Evolutionary conservation across 495 filamentous ascomycete species (phyloP), one percentile per base, ranked within the genome.

Genomic region (Margaritispora aquatica): DNA sequence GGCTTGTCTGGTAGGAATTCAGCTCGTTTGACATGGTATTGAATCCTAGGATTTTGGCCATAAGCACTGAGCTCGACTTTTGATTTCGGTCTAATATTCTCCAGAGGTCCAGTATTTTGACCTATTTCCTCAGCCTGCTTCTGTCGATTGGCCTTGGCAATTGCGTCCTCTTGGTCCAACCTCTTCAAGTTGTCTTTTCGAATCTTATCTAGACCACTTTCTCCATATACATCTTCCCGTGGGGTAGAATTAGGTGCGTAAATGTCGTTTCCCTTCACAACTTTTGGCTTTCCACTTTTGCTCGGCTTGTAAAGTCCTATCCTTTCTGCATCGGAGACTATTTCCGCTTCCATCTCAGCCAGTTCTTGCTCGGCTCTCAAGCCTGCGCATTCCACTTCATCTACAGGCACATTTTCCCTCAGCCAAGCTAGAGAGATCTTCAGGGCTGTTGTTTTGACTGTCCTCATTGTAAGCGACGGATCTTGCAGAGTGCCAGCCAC

Each of bases 401-500:
- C 89, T 4, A 96, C 72, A 0, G 87, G 84, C 31, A 87, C 80
- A 26, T 80, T 76, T 21, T 70, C 67, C 24, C 92, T 85, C 9
- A 96, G 78, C 71, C 88, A 95, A 48, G 74, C 66, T 52, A 96
- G 72, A 0, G 79, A 91, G 41, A 66, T 72, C 22, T 78, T 70
- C 19, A 64, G 62, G 52, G 76, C 67, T 17, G 55, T 21, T 1
- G 65, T 60, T 26, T 67, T 63, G 38, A 73, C 69, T 41, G 59
- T 55, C 36, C 63, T 51, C 15, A 75, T 61, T 21, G 21, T 55
- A 61, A 19, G 70, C 66, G 24, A 31, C 60, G 71, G 80, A 71
- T 77, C 78, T 41, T 90, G 85, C 9, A 93, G 76, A 0, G 89
- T 91, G 20, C 92, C 92, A 11, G 83, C 80, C 13, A 89, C 74